These are phyloP conservation scores for Tylopilus plumbeoviolaceoides DNA, from an alignment of 768 basidiomycete species.

Conservation along the genomic window DNA sequence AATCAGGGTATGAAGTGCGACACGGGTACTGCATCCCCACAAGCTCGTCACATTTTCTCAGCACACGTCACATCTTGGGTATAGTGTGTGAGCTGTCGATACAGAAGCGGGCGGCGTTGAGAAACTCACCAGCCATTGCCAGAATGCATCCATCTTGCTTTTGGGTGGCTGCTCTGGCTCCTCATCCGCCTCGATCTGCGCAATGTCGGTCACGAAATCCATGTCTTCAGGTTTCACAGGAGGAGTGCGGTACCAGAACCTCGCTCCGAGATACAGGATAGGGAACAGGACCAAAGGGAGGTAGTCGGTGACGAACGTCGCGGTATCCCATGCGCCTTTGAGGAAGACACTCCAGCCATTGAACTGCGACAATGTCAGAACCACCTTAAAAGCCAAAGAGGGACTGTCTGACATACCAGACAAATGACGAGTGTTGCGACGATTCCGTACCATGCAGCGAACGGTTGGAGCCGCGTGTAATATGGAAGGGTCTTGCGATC, in stretches of 20 bases:
- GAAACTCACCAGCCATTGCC: slow-evolving; percentile 71
- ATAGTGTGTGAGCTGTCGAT: background rate
- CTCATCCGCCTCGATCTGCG: slow-evolving; percentile 65
- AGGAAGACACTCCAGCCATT: slow-evolving; percentile 53
- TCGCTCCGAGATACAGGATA: slow-evolving; percentile 60
- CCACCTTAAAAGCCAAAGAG: background rate
- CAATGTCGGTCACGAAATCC: slow-evolving; percentile 76
- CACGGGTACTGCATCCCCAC: background rate
- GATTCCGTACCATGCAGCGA: slow-evolving; percentile 55
- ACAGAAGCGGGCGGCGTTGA: background rate
- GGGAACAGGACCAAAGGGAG: slow-evolving; percentile 71
- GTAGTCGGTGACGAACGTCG: slow-evolving; percentile 82
- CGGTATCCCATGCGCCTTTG: slow-evolving; percentile 47
- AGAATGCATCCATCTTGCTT: slow-evolving; percentile 66
- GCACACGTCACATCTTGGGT: slow-evolving; percentile 20
- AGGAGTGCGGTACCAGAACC: slow-evolving; percentile 36
- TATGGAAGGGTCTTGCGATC: slow-evolving; percentile 72
- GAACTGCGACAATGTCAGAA: slow-evolving; percentile 41
- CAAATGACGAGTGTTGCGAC: slow-evolving; percentile 44
- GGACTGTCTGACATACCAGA: slow-evolving; percentile 44
- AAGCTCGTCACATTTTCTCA: background rate
- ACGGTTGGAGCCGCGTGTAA: slow-evolving; percentile 63
- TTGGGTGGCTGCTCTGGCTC: slow-evolving; percentile 69
- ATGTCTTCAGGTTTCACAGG: slow-evolving; percentile 52
- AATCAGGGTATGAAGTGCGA: slow-evolving; percentile 1